A percentile compares a stretch with the other conserved stretches of the same genome.
phyloP scores from a whole-genome alignment of 164 flowering plant genomes.

The Vitis vinifera region ASM3070453v1 NC_081805.1:21395501-21396000 shows the following conservation, averaged over 20 bases:
- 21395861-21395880: conserved; percentile 43
- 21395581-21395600: too few species aligned
- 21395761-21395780: not conserved
- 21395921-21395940: conserved; percentile 27
- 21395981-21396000: conserved; percentile 79
- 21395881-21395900: conserved; percentile 29
- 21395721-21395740: conserved; percentile 6
- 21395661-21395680: too few species aligned
- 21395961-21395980: conserved; percentile 55
- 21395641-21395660: too few species aligned
- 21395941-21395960: conserved; percentile 52
- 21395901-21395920: conserved; percentile 18
- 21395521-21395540: too few species aligned
- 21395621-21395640: too few species aligned
- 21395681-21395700: too few species aligned
- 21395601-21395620: too few species aligned
- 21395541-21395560: too few species aligned
- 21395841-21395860: conserved; percentile 59
- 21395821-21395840: conserved; percentile 36
- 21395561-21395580: too few species aligned
- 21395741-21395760: conserved; percentile 12
- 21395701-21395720: too few species aligned
- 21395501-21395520: too few species aligned
- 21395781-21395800: not conserved
- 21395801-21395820: conserved; percentile 25